phyloP scores from a whole-genome alignment of 2,329 filamentous ascomycete genomes.

The Fusarium neocosmosporiellum region DNA sequence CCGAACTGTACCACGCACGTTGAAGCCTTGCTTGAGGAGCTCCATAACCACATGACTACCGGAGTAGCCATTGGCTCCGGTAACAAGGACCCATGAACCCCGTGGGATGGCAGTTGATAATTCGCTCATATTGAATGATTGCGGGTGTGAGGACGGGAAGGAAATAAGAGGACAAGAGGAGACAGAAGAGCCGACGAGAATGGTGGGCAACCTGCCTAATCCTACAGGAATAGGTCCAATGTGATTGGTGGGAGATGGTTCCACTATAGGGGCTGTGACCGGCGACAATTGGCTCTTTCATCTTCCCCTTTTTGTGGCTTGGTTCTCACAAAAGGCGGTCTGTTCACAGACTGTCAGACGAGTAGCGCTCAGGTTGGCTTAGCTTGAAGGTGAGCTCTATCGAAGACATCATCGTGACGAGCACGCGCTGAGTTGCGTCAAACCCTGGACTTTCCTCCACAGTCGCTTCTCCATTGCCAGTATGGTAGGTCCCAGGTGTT shows the following conservation, averaged over 20 bases:
- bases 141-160: background rate
- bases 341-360: background rate
- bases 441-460: background rate
- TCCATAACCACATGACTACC: background rate
- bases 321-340: background rate
- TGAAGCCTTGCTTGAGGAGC: background rate
- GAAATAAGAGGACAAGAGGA: background rate
- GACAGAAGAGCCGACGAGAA: background rate
- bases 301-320: background rate
- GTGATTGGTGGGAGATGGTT: background rate
- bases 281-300: background rate
- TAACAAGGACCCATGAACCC: slow-evolving; percentile 1
- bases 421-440: background rate
- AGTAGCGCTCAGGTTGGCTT: background rate
- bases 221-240: background rate
- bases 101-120: background rate
- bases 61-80: slow-evolving; percentile 1
- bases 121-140: background rate
- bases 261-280: background rate
- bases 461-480: background rate
- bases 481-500: background rate
- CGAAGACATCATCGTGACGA: background rate
- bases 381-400: background rate
- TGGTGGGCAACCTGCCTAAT: background rate
- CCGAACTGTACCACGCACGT: slow-evolving; percentile 2